Evolutionary conservation across 2,329 filamentous ascomycete genomes (phyloP).

Genomic region (Pseudogymnoascus sp.): DNA sequence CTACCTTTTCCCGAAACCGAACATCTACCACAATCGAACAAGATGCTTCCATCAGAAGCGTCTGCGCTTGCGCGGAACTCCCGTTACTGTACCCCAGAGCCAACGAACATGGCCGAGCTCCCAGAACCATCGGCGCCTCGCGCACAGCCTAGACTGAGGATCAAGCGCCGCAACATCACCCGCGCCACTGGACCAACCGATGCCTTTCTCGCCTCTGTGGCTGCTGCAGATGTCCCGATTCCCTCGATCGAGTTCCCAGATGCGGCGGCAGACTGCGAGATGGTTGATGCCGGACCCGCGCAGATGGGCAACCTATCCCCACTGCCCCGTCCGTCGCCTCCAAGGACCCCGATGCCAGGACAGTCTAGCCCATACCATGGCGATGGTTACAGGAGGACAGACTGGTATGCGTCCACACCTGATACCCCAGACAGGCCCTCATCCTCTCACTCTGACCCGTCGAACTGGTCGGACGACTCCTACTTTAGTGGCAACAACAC

Average conservation of each 20-base stretch:
- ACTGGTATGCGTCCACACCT: conserved; percentile 23
- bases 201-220: conserved; percentile 59
- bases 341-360: conserved; percentile 48
- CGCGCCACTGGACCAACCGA: conserved; percentile 46
- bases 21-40: neutral
- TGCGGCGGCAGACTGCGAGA: conserved; percentile 21
- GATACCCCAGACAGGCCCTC: conserved; percentile 18
- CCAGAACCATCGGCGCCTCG: neutral
- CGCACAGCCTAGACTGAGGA: conserved; percentile 18
- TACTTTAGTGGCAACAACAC: conserved; percentile 48
- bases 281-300: conserved; percentile 18
- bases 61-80: neutral
- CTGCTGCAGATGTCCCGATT: conserved; percentile 54
- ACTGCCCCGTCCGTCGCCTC: conserved; percentile 34
- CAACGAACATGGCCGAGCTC: neutral
- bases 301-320: conserved; percentile 19
- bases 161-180: conserved; percentile 24
- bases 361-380: conserved; percentile 13
- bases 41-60: neutral
- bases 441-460: conserved; percentile 22
- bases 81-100: neutral
- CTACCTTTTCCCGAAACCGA: neutral
- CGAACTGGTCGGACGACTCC: conserved; percentile 52
- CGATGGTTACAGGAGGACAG: conserved; percentile 16
- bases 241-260: conserved; percentile 55